A percentile compares a stretch with the other conserved stretches of the same genome.
phyloP scores from a whole-genome alignment of 345 rosid species.

The Geranium rotundifolium region DNA sequence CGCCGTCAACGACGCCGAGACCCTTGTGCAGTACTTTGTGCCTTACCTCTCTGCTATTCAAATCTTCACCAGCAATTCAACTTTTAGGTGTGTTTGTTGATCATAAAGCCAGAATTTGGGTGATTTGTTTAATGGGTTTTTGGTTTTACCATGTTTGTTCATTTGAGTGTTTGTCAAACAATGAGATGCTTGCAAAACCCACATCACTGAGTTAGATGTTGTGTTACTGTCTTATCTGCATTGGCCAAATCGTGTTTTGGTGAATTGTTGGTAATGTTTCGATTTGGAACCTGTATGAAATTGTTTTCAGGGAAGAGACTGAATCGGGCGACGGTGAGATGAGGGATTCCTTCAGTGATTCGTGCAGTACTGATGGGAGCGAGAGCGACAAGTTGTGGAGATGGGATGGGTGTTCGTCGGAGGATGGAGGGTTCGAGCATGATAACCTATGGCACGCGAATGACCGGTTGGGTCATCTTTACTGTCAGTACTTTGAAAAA shows the following conservation, averaged over 20 bases:
- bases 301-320: constrained; percentile 52
- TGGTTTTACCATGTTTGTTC: no score
- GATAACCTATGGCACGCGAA: constrained; percentile 50
- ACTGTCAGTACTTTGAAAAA: constrained; percentile 76
- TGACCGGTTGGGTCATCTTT: constrained; percentile 68
- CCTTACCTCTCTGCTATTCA: constrained; percentile 97
- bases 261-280: no score
- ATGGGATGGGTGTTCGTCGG: constrained; percentile 73
- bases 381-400: constrained; percentile 79
- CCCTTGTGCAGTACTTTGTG: constrained; percentile 87
- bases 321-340: constrained; percentile 69
- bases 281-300: background rate
- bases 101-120: no score
- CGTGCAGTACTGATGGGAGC: constrained; percentile 62
- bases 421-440: constrained; percentile 76
- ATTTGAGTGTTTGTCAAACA: no score
- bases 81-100: no score
- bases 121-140: no score
- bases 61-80: constrained; percentile 68
- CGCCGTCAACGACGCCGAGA: constrained; percentile 44
- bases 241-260: background rate
- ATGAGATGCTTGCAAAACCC: background rate
- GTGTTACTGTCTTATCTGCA: background rate
- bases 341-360: constrained; percentile 78
- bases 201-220: background rate